Conservation (phyloP, 2,329 filamentous ascomycete species). For the Fusarium papillatum region DNA sequence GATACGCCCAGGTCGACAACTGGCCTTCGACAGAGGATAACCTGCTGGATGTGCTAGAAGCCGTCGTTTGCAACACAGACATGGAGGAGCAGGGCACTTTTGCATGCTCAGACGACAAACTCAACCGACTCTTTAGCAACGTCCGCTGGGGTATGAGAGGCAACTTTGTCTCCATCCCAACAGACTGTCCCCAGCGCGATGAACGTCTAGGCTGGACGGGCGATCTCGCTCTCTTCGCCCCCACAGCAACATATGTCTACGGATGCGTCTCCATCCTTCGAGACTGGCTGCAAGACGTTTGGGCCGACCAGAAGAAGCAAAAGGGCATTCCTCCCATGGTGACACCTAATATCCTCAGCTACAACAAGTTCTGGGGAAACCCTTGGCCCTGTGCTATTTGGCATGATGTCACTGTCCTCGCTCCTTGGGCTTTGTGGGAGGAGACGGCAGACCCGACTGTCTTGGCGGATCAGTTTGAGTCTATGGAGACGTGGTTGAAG, state of each 20-base stretch:
- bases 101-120: constrained; percentile 61
- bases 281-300: constrained; percentile 43
- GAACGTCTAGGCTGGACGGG: constrained; percentile 69
- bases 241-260: constrained; percentile 67
- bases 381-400: constrained; percentile 53
- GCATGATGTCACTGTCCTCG: constrained; percentile 57
- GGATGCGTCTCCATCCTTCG: constrained; percentile 62
- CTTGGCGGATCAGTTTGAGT: constrained; percentile 53
- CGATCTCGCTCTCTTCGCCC: constrained; percentile 63
- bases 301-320: constrained; percentile 31
- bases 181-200: constrained; percentile 70
- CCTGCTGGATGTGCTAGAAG: constrained; percentile 39
- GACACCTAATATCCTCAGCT: constrained; percentile 26
- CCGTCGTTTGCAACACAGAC: constrained; percentile 63
- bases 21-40: constrained; percentile 51
- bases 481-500: constrained; percentile 56
- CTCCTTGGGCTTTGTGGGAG: constrained; percentile 57
- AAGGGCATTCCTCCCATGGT: constrained; percentile 40
- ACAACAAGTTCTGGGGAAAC: constrained; percentile 28
- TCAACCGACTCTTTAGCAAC: constrained; percentile 69
- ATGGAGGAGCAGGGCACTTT: constrained; percentile 66
- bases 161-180: constrained; percentile 70
- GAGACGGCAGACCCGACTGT: constrained; percentile 53
- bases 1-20: constrained; percentile 62
- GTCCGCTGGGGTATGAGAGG: constrained; percentile 69